Conservation (phyloP, 495 filamentous ascomycete genomes). For the Copromyces sp. region DNA sequence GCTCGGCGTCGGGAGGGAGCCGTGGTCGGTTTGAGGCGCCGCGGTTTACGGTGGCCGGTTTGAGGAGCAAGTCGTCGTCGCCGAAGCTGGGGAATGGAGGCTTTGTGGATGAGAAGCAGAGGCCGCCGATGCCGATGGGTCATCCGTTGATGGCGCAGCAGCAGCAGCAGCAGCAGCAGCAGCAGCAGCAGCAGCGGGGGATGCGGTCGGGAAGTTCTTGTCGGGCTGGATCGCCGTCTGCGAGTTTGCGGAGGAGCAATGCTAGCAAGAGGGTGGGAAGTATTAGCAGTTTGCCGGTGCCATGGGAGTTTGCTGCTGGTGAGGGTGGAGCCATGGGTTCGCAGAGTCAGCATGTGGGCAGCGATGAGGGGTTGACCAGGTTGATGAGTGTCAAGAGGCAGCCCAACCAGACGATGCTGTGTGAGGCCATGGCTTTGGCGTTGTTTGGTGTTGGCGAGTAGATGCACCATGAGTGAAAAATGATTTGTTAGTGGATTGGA, state of each 20-base stretch:
- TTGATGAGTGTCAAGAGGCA: slow-evolving; percentile 19
- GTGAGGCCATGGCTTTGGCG: slow-evolving; percentile 24
- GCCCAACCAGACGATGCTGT: slow-evolving; percentile 16
- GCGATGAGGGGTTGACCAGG: slow-evolving; percentile 16
- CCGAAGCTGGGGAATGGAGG: neutral
- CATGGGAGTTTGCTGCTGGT: neutral
- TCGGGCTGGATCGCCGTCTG: neutral
- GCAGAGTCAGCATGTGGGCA: neutral
- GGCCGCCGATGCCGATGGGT: neutral
- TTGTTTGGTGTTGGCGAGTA: slow-evolving; percentile 20
- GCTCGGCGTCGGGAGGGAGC: neutral
- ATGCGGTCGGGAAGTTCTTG: neutral
- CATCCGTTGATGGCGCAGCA: neutral
- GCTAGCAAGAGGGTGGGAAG: neutral
- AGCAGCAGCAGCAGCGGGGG: neutral
- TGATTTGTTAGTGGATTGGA: neutral
- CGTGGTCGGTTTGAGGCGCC: slow-evolving; percentile 17
- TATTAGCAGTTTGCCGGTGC: neutral
- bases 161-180: neutral
- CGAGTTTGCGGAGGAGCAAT: slow-evolving; percentile 12
- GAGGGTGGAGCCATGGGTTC: neutral
- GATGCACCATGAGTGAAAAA: neutral
- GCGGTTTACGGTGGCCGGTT: slow-evolving; percentile 10
- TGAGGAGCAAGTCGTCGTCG: neutral
- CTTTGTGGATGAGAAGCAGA: neutral